These are phyloP conservation scores for Akanthomyces muscarius DNA, from an alignment of 2,329 filamentous ascomycete genomes.

Conservation along the genomic window DNA sequence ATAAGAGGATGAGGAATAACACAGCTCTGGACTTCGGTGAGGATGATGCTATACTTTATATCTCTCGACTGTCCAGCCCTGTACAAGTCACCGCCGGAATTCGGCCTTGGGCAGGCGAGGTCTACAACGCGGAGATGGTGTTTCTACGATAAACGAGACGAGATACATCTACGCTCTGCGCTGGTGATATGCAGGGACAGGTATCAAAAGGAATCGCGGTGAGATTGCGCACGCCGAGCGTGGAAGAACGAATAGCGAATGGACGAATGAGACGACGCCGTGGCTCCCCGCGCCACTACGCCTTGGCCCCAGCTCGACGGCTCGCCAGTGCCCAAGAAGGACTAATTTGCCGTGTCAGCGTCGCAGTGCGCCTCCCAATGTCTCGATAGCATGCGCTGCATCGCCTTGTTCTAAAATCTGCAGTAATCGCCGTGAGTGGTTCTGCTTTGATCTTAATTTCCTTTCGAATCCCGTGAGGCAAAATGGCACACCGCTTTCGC, in stretches of 20 bases:
- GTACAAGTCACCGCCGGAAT: conserved; percentile 8
- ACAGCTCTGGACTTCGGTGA: background rate
- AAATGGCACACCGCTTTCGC: conserved; percentile 1
- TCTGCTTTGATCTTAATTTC: conserved; percentile 4
- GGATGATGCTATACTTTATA: background rate
- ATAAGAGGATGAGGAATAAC: background rate
- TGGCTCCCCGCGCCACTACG: background rate
- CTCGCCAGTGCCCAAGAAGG: conserved; percentile 2
- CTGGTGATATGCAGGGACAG: background rate
- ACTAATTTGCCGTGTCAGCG: conserved; percentile 16
- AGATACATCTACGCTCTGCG: background rate
- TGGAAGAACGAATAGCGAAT: background rate
- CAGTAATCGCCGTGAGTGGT: conserved; percentile 1
- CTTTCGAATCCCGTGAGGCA: conserved; percentile 9
- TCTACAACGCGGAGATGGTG: background rate
- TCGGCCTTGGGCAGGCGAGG: conserved; percentile 3
- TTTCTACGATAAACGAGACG: background rate
- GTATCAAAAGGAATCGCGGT: background rate
- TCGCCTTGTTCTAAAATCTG: conserved; percentile 8
- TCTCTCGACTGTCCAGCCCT: background rate
- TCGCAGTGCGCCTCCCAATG: background rate
- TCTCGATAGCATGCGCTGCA: background rate
- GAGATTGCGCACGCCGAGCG: background rate
- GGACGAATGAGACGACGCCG: background rate
- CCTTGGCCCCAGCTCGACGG: background rate